These are phyloP conservation scores for Trypanosoma vivax DNA, from an alignment of 208 protist species.

Conservation along the genomic window DNA sequence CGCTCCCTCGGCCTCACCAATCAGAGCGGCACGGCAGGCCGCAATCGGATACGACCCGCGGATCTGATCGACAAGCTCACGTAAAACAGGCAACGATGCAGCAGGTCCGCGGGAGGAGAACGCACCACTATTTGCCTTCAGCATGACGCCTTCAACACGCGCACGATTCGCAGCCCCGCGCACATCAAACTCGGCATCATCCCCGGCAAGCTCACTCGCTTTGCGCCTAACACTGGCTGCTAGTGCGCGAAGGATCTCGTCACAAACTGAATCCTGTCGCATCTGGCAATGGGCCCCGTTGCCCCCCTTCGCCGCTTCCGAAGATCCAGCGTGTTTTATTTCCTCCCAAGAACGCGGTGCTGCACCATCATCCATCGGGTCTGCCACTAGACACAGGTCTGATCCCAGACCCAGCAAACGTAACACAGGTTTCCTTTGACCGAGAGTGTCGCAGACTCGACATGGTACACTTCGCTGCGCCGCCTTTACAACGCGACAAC, in stretches of 20 bases:
- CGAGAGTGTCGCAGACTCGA: slow-evolving; percentile 18
- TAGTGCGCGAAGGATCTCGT: slow-evolving; percentile 6
- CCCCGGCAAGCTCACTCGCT: neutral
- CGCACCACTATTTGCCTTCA: neutral
- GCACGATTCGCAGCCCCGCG: neutral
- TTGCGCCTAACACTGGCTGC: neutral
- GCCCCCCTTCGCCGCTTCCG: neutral
- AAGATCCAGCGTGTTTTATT: neutral
- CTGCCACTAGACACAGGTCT: too few species aligned
- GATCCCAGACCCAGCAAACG: too few species aligned
- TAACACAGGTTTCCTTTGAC: slow-evolving; percentile 11
- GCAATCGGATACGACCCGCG: slow-evolving; percentile 3
- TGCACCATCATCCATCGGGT: neutral
- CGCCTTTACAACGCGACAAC: slow-evolving; percentile 47
- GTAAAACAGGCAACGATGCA: neutral
- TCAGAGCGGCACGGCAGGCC: slow-evolving; percentile 18
- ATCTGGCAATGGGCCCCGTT: too few species aligned
- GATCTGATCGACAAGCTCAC: slow-evolving; percentile 6
- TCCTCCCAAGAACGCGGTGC: slow-evolving; percentile 10
- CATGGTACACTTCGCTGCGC: slow-evolving; percentile 19
- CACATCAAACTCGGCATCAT: neutral
- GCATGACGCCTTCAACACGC: neutral
- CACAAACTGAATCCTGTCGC: neutral
- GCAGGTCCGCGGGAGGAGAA: neutral
- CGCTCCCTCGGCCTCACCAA: slow-evolving; percentile 6